Evolutionary conservation across 139 green algal species (phyloP), one percentile per base, ranked within the genome.

Genomic region (Diplosphaera chodatii): DNA sequence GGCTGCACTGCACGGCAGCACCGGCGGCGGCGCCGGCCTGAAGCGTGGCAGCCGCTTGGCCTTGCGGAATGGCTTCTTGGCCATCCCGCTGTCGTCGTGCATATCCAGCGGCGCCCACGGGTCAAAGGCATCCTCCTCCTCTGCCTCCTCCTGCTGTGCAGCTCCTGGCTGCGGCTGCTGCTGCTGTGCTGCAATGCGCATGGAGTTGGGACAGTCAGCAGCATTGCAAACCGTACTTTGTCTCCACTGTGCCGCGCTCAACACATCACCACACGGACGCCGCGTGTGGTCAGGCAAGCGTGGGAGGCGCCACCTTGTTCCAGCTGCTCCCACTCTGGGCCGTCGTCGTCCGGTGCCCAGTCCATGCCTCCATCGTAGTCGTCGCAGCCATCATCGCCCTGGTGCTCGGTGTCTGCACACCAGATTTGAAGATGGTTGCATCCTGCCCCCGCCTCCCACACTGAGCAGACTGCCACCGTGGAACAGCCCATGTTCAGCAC

Each of bases 51-150:
- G 48, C 48, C 48, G 48, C 48, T 59, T 59, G 48, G 18, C 67
- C 68, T 69, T 80, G 40, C 64, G 71, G 70, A 92, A 84, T 2
- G 89, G 89, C 67, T 80, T 81, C 56, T 87, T 72, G 0, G 78
- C 70, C 66, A 91, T 56, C 20, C 0, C 70, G 41, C 86, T 80
- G 20, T 71, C 59, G 20, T 74, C 64, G 32, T 85, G 29, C 18
- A 81, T 78, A 70, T 96, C 85, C 48, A 94, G 79, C 1, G 85
- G 90, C n/a, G 71, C 67, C 74, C 89, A 96, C 0, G 89, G 86
- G 72, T 96, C 86, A 65, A 82, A 89, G 16, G 69, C 64, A 10
- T 81, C 76, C 33, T 82, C 76, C 31, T 81, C 78, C 10, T 63
- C 73, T 16, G 81, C 70, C 30, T 37, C 41, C 48, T 59, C 29